Percentiles rank a stretch among this genome's conserved stretches.
phyloP scores from a whole-genome alignment of 228 moss, liverwort and hornwort genomes.

The Sphagnum magellanicum region DNA sequence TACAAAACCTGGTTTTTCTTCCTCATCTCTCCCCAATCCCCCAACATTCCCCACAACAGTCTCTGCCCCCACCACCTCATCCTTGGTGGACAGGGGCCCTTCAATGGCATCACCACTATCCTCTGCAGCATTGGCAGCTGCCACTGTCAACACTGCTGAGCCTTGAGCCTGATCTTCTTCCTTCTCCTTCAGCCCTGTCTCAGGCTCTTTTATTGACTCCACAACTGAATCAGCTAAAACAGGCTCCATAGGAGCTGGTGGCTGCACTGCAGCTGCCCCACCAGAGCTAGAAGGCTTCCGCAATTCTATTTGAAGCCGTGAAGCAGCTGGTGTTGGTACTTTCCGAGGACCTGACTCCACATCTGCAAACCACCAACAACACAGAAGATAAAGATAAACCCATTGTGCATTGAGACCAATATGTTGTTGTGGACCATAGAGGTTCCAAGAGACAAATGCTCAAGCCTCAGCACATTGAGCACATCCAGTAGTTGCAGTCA shows the following conservation, averaged over 20 bases:
- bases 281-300: conserved; percentile 66
- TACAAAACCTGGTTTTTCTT: conserved; percentile 65
- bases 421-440: no score
- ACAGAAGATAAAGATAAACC: no score
- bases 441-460: no score
- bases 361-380: conserved; percentile 29
- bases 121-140: conserved; percentile 30
- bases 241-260: conserved; percentile 31
- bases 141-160: conserved; percentile 22
- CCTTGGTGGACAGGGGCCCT: conserved; percentile 71
- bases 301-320: conserved; percentile 92
- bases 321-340: conserved; percentile 63
- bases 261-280: conserved; percentile 33
- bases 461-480: no score
- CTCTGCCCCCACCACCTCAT: conserved; percentile 60
- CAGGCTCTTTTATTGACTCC: conserved; percentile 43
- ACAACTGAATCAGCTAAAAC: conserved; percentile 44
- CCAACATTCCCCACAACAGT: conserved; percentile 66
- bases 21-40: conserved; percentile 77
- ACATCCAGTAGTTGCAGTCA: no score
- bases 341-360: conserved; percentile 66
- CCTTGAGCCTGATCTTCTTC: conserved; percentile 42
- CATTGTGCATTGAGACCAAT: no score
- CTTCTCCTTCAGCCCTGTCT: conserved; percentile 12
- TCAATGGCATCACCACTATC: conserved; percentile 83